These are phyloP conservation scores for Neurospora sp. DNA, from an alignment of 2,329 filamentous ascomycete species.

Conservation along the genomic window DNA sequence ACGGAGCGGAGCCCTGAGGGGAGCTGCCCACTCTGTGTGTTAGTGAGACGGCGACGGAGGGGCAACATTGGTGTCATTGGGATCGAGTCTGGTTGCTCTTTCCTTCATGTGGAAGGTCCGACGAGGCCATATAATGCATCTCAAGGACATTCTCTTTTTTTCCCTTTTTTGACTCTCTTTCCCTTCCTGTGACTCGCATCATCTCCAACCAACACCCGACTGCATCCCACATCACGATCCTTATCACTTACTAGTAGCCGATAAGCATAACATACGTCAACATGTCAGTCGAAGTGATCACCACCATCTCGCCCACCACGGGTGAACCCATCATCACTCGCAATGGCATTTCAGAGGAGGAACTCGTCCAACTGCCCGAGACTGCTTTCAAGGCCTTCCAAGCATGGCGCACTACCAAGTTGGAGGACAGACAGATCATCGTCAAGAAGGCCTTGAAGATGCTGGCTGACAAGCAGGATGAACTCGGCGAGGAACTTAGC, in stretches of 20 bases:
- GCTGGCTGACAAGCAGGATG: conserved; percentile 63
- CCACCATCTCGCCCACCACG: conserved; percentile 83
- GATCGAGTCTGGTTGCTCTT: background rate
- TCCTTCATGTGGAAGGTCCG: background rate
- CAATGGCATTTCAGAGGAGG: conserved; percentile 59
- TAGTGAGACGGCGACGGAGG: background rate
- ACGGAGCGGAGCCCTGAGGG: background rate
- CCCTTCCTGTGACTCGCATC: background rate
- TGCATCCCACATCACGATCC: background rate
- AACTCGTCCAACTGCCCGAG: conserved; percentile 63
- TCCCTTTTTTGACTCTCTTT: background rate
- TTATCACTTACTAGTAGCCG: background rate
- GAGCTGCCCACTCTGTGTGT: background rate
- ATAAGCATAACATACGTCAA: background rate
- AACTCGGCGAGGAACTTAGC: conserved; percentile 74
- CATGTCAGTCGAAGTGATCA: conserved; percentile 57
- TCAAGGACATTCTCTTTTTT: background rate
- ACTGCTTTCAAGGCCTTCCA: conserved; percentile 67
- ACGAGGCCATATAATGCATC: background rate
- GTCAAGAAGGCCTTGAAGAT: conserved; percentile 69
- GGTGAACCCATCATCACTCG: conserved; percentile 76
- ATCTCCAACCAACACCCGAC: background rate
- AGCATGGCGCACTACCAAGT: conserved; percentile 63
- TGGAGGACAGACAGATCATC: conserved; percentile 69
- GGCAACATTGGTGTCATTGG: background rate